Percentiles rank a stretch among this genome's conserved stretches.
Conservation (phyloP, 169 alveolate species). For the Plasmodium sp. region DNA sequence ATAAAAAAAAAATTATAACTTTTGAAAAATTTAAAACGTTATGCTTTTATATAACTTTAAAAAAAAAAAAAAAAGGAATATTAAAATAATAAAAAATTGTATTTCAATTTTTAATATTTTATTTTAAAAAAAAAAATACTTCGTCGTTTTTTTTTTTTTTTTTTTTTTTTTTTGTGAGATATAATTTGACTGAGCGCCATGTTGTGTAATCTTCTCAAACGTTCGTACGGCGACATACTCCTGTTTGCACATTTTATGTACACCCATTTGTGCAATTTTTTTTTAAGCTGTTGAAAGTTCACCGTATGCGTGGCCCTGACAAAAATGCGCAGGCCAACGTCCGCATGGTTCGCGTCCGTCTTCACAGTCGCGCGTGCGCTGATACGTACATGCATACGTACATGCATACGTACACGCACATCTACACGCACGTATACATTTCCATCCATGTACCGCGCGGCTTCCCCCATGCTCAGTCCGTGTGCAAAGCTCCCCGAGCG, state of each 20-base stretch:
- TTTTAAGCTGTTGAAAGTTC: neutral
- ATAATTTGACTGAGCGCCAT: neutral
- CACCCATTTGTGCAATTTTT: neutral
- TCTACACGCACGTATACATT: neutral
- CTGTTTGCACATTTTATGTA: neutral
- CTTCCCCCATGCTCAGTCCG: neutral
- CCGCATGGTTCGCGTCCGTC: neutral
- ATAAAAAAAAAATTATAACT: neutral
- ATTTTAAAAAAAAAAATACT: neutral
- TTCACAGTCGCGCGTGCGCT: neutral
- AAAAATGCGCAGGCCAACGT: neutral
- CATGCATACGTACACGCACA: neutral
- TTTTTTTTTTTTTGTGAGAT: neutral
- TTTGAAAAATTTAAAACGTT: conserved; percentile 19
- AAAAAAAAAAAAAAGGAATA: conserved; percentile 13
- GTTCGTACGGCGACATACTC: neutral
- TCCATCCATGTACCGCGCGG: neutral
- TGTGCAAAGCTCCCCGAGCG: neutral
- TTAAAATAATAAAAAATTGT: neutral
- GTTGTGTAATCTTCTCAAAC: neutral
- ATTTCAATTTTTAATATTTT: neutral
- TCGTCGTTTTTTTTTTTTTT: neutral
- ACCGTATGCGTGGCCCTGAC: neutral
- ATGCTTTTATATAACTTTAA: conserved; percentile 14
- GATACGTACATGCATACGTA: neutral